Conservation (phyloP, 306 rosid genomes). For the Prunus salicina region DNA sequence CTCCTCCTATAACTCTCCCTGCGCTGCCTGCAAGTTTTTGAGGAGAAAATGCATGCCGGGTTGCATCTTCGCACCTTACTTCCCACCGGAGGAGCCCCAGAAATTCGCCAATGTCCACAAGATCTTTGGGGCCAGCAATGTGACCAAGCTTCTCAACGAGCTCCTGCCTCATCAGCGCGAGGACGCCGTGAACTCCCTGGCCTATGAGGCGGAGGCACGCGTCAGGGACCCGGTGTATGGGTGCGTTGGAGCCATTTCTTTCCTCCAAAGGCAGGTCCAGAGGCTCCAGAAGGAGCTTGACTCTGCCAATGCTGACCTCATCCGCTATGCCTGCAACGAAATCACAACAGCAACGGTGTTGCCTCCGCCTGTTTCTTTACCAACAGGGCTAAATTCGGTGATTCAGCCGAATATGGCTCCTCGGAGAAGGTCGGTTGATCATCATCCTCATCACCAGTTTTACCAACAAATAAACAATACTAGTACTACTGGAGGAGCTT, state of each 20-base stretch:
- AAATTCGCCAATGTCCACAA: conserved; percentile 94
- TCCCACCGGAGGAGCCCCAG: conserved; percentile 98
- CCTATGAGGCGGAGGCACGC: conserved; percentile 95
- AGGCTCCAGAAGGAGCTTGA: conserved; percentile 93
- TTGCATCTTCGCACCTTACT: conserved; percentile 94
- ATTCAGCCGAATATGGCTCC: conserved; percentile 16
- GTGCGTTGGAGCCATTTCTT: conserved; percentile 93
- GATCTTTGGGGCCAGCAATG: conserved; percentile 96
- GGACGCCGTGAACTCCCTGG: conserved; percentile 92
- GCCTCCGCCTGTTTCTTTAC: conserved; percentile 36
- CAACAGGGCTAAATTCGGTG: neutral
- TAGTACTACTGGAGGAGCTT: conserved; percentile 14
- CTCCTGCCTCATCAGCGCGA: conserved; percentile 92
- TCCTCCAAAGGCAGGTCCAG: conserved; percentile 92
- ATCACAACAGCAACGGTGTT: conserved; percentile 32
- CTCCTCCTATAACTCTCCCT: conserved; percentile 78
- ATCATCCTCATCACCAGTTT: conserved; percentile 37
- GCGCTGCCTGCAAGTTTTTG: conserved; percentile 97
- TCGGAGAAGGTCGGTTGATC: conserved; percentile 35
- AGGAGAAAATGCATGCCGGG: conserved; percentile 92
- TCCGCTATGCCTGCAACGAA: conserved; percentile 70
- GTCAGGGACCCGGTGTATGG: conserved; percentile 96
- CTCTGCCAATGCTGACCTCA: conserved; percentile 73
- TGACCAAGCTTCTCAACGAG: conserved; percentile 91
- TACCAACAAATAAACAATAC: conserved; percentile 24